Evolutionary conservation across 192 early-diverging fungal species (phyloP), one percentile per base, ranked within the genome.

Genomic region (Helicostylum pulchrum): DNA sequence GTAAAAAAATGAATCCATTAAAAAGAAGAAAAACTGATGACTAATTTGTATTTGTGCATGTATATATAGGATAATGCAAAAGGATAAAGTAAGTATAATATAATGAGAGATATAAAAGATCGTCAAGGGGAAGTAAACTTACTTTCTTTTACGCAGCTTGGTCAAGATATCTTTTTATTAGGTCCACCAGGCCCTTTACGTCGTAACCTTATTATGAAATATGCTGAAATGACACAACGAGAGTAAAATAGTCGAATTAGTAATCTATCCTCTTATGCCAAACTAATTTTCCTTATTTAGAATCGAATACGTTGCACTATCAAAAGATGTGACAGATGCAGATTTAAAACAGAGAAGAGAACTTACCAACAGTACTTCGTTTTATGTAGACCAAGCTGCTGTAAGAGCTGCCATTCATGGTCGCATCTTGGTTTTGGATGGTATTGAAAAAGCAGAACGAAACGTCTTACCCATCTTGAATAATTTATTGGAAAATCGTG

Each of bases 391-490:
- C 53, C 76, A 85, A 68, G 74, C 85, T 59, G 77, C 75, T 71
- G 77, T 89, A 21, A 53, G 85, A 45, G 76, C 84, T 32, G 83
- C 86, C 30, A 91, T 80, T 56, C 78, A 87, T 61, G 87, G 74
- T 42, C 71, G 75, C 50, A 82, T 87, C 54, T 47, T 87, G 26
- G 80, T 87, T 7, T 67, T 87, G 59, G 85, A 87, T 61, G 85
- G 85, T 26, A 84, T 90, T 66, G 84, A 92, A 70, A 92, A 92
- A 61, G 89, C 90, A 0, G 92, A 94, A 54, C 80, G 92, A 17
- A 94, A 94, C 69, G 89, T 94, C 1, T 68, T 94, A 30, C 92
- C 92, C 5, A 85, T 94, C 21, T 71, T 94, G 51, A 94, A 94
- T 68, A 94, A 94, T 68, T 68, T 94, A 66, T 65, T 94, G 42